Base-by-base conservation (phyloP, 352 stramenopile species). In the Nothophytophthora sp. region DNA sequence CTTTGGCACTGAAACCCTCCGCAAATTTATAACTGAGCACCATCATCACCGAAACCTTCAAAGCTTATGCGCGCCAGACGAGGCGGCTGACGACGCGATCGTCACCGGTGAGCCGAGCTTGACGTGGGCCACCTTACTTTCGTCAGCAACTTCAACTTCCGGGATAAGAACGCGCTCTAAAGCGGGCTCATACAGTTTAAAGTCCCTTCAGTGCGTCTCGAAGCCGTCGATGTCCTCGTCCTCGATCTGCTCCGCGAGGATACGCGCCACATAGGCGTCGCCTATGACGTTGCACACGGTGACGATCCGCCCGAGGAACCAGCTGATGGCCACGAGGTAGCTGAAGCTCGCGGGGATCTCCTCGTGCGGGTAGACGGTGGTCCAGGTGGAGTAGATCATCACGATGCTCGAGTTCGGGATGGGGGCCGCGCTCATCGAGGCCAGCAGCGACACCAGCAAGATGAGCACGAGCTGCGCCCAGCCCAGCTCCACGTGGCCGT, bases 361-460 rank as follows among this genome's bases (percentile, higher is more conserved):
- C 10, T 72, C 52, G 28, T 40, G 55, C n/a, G 76, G 69, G 40
- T 86, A 90, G 38, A 88, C 76, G 47, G 81, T 82, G 46, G 70
- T 71, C 74, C 79, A 89, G 50, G 90, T 76, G 37, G 81, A 88
- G 63, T 86, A 84, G 28, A 90, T 63, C 63, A 90, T 84, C 24
- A 90, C 75, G 16, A 92, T 64, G 3, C 75, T 79, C 27, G 68
- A 73, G 43, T 86, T 88, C 18, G 81, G 80, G 55, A 90, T 84
- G 2, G 81, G 81, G 8, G 81, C 75, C 8, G 76, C 67, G 24
- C 76, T 70, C 36, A 88, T 65, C 11, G 79, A 88, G 25, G 69
- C 72, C 27, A 92, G 61, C 20, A 88, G 50, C 22, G 76, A 86
- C 33, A 89, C 61, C 12, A 92, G 37, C 34, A 73, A 64, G 48